Base-by-base conservation (phyloP, 1,284 basidiomycete genomes). In the Irpex lacteus region DNA sequence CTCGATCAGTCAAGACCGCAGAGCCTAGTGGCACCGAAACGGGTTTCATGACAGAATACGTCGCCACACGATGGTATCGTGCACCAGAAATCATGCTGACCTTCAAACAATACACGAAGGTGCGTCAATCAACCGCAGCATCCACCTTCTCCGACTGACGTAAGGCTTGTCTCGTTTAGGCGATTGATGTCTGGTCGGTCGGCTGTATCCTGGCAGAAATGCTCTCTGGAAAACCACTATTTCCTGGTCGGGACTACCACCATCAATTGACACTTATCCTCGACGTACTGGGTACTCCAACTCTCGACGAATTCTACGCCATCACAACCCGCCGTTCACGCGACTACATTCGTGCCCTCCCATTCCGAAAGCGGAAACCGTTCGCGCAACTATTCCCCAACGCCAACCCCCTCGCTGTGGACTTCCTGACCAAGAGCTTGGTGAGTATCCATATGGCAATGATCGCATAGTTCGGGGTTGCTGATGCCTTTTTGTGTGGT, bases 121-220 rank as follows among this genome's bases (percentile, higher is more conserved):
- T 91, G 50, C 69, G 77, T 68, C 38, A 59, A 4, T 61, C 38
- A 59, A 4, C 61, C 9, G 15, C 13, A 53, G 60, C 53, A 66
- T 64, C 69, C 69, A 37, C 62, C 65, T 67, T 69, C 59, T 26
- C 15, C 7, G 21, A 32, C 44, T 65, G 40, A 44, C 15, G 40
- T 44, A 26, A 60, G 21, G 36, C 18, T 34, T 18, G 11, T 32
- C 65, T 67, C 52, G 63, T 73, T 57, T 65, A 91, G 89, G 90
- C 94, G 36, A 95, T 96, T 71, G 94, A 96, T 71, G 86, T 96
- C 15, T 98, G 96, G 96, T 96, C 94, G 8, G 94, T 98, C 34
- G 96, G 96, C 5, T 98, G 96, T 75, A 98, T 98, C 74, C 85
- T 98, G 37, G 97, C 95, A 1, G 96, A 98, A 80, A 98, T 98